Conservation (phyloP, 148 eudicot species). For the Rhododendron kiyosumense region DNA sequence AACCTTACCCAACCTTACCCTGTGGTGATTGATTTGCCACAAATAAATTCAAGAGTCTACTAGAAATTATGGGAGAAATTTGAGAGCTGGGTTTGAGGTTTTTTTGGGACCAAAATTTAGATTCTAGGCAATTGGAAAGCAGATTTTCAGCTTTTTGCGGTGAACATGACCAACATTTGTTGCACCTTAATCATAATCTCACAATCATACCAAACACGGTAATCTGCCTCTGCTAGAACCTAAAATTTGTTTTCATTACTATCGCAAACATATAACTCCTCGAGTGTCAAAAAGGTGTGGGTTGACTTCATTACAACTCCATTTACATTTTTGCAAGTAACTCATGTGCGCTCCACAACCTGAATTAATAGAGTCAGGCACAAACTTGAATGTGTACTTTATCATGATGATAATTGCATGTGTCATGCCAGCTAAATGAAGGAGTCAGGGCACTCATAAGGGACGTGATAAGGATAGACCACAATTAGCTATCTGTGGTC, state of each 20-base stretch:
- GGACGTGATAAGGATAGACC: not conserved
- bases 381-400: not conserved
- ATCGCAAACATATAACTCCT: not conserved
- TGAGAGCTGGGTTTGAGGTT: not conserved
- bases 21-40: not conserved
- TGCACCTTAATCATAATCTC: not conserved
- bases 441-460: not conserved
- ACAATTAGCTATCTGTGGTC: not conserved
- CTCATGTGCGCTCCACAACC: not conserved
- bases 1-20: not conserved
- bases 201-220: not conserved
- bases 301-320: not conserved
- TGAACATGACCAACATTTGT: not conserved
- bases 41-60: not conserved
- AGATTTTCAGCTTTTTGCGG: not conserved
- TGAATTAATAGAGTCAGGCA: not conserved
- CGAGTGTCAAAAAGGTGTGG: not conserved
- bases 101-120: not conserved
- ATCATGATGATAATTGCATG: not conserved
- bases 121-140: not conserved
- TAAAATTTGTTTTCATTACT: not conserved
- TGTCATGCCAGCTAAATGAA: not conserved
- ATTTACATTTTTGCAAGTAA: not conserved
- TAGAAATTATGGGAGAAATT: not conserved
- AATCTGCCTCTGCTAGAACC: not conserved